Evolutionary conservation across 345 rosid genomes (phyloP).

Genomic region (Acer negundo): DNA sequence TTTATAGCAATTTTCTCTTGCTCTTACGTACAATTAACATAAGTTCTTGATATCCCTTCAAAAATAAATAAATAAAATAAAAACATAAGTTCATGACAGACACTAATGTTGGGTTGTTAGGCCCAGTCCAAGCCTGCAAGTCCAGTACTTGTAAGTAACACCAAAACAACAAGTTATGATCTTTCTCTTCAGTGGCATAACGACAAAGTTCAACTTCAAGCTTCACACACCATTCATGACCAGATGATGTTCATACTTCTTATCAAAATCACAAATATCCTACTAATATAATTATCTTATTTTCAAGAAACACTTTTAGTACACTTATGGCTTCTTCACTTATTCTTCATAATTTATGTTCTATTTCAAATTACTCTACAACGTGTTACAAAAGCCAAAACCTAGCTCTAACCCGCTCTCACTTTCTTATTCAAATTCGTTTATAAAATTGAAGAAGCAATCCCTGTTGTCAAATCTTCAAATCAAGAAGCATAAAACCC

Average conservation of each 20-base stretch:
- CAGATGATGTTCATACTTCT: not conserved
- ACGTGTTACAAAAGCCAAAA: conserved; percentile 30
- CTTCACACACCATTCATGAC: not conserved
- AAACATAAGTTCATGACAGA: too few relatives aligned
- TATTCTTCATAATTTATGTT: conserved; percentile 22
- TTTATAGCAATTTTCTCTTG: too few relatives aligned
- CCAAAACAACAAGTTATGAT: not conserved
- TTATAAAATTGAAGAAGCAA: conserved; percentile 29
- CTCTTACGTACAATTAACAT: too few relatives aligned
- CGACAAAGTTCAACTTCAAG: not conserved
- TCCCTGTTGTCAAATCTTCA: conserved; percentile 26
- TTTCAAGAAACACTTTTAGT: not conserved
- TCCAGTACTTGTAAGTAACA: not conserved
- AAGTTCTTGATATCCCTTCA: too few relatives aligned
- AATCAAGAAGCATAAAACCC: conserved; percentile 16
- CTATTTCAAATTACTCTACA: conserved; percentile 25
- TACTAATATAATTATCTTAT: too few relatives aligned
- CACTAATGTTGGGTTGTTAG: not conserved
- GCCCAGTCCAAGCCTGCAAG: not conserved
- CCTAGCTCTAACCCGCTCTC: conserved; percentile 26
- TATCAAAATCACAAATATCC: not conserved
- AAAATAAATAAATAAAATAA: too few relatives aligned
- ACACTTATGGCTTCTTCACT: conserved; percentile 21
- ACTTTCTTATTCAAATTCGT: conserved; percentile 30
- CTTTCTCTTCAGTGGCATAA: not conserved